Percentiles rank a stretch among this genome's conserved stretches.
phyloP scores from a whole-genome alignment of 768 basidiomycete species.

The Amanita muscaria region DNA sequence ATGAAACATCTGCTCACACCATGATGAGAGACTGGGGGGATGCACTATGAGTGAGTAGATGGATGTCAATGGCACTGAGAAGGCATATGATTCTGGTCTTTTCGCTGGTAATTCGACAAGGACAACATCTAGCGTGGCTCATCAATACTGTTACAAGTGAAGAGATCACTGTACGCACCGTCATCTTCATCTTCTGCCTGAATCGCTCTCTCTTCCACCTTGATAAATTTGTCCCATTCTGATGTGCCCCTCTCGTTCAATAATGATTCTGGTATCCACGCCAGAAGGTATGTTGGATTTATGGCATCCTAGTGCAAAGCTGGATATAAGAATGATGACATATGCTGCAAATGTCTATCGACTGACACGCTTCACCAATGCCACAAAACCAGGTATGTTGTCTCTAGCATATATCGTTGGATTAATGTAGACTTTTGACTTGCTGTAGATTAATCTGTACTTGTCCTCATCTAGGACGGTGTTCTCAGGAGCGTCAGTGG shows the following conservation, averaged over 20 bases:
- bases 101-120: constrained; percentile 79
- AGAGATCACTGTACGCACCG: constrained; percentile 33
- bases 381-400: constrained; percentile 90
- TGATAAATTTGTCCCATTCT: constrained; percentile 88
- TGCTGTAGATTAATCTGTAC: constrained; percentile 76
- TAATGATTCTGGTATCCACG: constrained; percentile 89
- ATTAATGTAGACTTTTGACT: constrained; percentile 92
- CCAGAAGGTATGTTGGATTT: constrained; percentile 72
- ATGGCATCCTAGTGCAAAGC: constrained; percentile 48
- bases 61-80: constrained; percentile 85
- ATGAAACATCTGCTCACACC: constrained; percentile 39
- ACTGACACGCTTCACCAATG: constrained; percentile 81
- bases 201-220: constrained; percentile 61
- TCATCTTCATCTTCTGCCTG: constrained; percentile 65
- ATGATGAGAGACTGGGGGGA: constrained; percentile 76
- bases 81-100: constrained; percentile 85
- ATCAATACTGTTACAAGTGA: not conserved
- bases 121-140: constrained; percentile 52
- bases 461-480: constrained; percentile 42
- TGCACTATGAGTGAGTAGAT: constrained; percentile 86
- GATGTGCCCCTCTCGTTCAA: constrained; percentile 72
- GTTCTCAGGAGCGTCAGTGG: constrained; percentile 18
- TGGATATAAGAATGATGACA: not conserved
- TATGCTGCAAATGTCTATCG: constrained; percentile 8
- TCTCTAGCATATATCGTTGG: constrained; percentile 88